These are phyloP conservation scores for Penicillium crustosum DNA, from an alignment of 2,329 filamentous ascomycete species.

Conservation along the genomic window DNA sequence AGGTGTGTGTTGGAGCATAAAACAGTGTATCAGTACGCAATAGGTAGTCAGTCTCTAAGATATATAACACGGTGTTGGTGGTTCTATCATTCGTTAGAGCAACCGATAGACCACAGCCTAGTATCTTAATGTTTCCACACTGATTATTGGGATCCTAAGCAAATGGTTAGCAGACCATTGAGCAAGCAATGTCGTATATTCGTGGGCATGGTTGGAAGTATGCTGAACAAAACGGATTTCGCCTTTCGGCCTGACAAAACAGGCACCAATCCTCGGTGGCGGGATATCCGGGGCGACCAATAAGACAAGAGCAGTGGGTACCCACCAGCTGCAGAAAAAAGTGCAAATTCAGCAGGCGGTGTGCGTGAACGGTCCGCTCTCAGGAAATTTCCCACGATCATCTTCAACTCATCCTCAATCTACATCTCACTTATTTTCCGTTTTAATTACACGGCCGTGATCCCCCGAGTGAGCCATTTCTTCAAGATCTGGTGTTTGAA, in stretches of 20 bases:
- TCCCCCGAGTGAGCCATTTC: constrained; percentile 41
- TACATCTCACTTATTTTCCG: constrained; percentile 5
- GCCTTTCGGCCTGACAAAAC: background rate
- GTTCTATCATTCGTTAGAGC: background rate
- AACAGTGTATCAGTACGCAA: no score
- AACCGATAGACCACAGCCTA: background rate
- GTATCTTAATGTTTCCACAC: background rate
- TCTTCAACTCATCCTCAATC: constrained; percentile 6
- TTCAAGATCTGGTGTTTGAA: constrained; percentile 23
- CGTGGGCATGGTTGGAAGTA: background rate
- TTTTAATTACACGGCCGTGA: constrained; percentile 32
- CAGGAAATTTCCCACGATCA: constrained; percentile 3
- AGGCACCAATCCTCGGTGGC: background rate
- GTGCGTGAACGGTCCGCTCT: background rate
- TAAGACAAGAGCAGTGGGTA: background rate
- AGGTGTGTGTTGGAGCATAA: no score
- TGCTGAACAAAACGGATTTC: background rate
- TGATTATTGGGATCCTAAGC: background rate
- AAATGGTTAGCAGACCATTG: no score
- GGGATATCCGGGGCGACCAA: background rate
- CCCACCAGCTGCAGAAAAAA: background rate
- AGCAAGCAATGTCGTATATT: background rate
- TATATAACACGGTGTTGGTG: background rate
- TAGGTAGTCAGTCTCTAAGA: no score
- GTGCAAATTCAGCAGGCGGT: constrained; percentile 4